Percentiles rank a stretch among this genome's conserved stretches.
Evolutionary conservation across 2,329 filamentous ascomycete species (phyloP).

Genomic region (Thelonectria olida): DNA sequence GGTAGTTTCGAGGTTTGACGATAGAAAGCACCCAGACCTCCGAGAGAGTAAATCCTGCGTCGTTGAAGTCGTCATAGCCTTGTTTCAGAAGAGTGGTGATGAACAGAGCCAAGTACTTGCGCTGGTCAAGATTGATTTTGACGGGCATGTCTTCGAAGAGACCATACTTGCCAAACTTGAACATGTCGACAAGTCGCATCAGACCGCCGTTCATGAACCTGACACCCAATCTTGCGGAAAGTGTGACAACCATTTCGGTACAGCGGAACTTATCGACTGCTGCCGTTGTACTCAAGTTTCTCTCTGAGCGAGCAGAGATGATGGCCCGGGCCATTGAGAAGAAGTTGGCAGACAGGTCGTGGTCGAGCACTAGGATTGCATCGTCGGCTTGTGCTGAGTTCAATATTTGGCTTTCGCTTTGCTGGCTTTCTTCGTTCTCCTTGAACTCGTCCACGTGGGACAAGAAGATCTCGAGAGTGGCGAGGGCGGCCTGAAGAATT

Average conservation of each 20-base stretch:
- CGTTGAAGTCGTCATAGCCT: constrained; percentile 56
- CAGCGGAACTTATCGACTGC: constrained; percentile 43
- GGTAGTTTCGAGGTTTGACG: constrained; percentile 56
- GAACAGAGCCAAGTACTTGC: constrained; percentile 61
- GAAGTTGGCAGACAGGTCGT: constrained; percentile 56
- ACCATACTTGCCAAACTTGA: constrained; percentile 57
- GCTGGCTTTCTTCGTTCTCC: constrained; percentile 48
- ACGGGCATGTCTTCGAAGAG: constrained; percentile 57
- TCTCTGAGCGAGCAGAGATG: constrained; percentile 36
- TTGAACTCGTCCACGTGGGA: constrained; percentile 54
- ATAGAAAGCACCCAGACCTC: constrained; percentile 64
- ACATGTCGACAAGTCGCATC: constrained; percentile 54
- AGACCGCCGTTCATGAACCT: constrained; percentile 57
- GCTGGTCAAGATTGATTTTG: constrained; percentile 50
- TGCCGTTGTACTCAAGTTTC: constrained; percentile 22
- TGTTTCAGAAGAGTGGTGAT: constrained; percentile 59
- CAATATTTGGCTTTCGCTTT: constrained; percentile 49
- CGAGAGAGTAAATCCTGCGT: constrained; percentile 55
- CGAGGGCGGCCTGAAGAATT: constrained; percentile 55
- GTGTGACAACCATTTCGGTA: constrained; percentile 53
- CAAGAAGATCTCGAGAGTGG: constrained; percentile 59
- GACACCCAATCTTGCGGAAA: constrained; percentile 58
- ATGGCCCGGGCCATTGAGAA: constrained; percentile 58
- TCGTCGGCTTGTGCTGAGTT: constrained; percentile 57
- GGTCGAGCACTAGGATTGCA: constrained; percentile 56